phyloP scores from a whole-genome alignment of 23 red algal genomes.

The Agarophyton chilense region DNA sequence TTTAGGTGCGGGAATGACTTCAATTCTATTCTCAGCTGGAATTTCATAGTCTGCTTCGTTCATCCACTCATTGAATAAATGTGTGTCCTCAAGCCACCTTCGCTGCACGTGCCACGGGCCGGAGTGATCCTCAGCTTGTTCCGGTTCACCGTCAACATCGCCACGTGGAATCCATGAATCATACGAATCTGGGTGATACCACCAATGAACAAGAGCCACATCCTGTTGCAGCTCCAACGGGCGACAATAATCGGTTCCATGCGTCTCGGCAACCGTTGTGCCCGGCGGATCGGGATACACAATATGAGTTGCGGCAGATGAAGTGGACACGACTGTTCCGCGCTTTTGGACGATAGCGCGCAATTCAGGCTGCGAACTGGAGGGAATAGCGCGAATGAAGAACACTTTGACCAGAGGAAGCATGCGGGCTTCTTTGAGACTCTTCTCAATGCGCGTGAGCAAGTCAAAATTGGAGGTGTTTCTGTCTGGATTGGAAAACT shows the following conservation, averaged over 20 bases:
- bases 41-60: conserved; percentile 98
- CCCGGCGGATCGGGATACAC: conserved; percentile 85
- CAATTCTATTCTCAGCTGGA: conserved; percentile 52
- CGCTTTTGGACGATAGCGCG: conserved; percentile 60
- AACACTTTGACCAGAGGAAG: conserved; percentile 73
- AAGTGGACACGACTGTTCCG: conserved; percentile 68
- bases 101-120: conserved; percentile 90
- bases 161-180: conserved; percentile 94
- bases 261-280: conserved; percentile 69
- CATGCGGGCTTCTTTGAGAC: conserved; percentile 41
- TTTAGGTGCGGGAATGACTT: conserved; percentile 39
- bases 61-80: conserved; percentile 94
- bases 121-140: conserved; percentile 44
- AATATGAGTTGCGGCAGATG: conserved; percentile 76
- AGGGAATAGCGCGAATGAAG: conserved; percentile 51
- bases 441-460: conserved; percentile 66
- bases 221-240: conserved; percentile 41
- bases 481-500: conserved; percentile 68
- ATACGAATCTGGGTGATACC: conserved; percentile 99
- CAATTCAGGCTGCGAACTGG: conserved; percentile 25
- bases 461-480: conserved; percentile 63
- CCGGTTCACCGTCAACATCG: conserved; percentile 87
- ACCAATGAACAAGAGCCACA: conserved; percentile 91
- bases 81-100: conserved; percentile 83
- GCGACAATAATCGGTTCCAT: conserved; percentile 86